Percentiles rank a stretch among this genome's conserved stretches.
Conservation (phyloP, 2,329 filamentous ascomycete genomes). For the Chrysosporium queenslandicum region DNA sequence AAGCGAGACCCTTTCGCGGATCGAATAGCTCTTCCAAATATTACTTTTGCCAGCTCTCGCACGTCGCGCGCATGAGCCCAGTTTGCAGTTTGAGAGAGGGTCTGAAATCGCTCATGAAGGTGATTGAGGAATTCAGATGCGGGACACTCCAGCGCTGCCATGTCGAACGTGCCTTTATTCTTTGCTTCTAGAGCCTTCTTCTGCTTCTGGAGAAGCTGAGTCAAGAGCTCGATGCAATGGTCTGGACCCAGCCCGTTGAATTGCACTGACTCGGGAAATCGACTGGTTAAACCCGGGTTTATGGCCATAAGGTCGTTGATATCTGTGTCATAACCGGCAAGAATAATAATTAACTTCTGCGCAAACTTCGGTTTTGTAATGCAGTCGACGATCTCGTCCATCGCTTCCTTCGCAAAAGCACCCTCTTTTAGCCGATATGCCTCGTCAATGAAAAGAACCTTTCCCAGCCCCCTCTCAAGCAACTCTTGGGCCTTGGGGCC, state of each 20-base stretch:
- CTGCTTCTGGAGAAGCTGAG: neutral
- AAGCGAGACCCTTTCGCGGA: no score
- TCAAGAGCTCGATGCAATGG: neutral
- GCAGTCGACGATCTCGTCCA: conserved; percentile 44
- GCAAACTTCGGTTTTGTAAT: conserved; percentile 49
- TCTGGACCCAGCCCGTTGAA: conserved; percentile 42
- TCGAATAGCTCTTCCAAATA: no score
- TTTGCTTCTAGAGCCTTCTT: no score
- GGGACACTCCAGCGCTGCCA: no score
- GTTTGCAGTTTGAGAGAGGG: no score
- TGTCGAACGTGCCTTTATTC: no score
- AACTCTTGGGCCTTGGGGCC: conserved; percentile 54
- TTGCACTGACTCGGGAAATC: conserved; percentile 53
- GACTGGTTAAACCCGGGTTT: conserved; percentile 54
- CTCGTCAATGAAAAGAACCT: conserved; percentile 62
- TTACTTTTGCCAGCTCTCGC: no score
- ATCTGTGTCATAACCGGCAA: conserved; percentile 58
- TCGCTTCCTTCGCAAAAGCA: conserved; percentile 47
- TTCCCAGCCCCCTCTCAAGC: conserved; percentile 54
- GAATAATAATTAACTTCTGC: conserved; percentile 54
- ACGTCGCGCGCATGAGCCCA: no score
- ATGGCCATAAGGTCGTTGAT: conserved; percentile 53
- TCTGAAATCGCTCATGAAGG: no score
- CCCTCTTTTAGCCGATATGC: conserved; percentile 56
- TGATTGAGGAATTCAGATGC: no score